A percentile compares a stretch with the other conserved stretches of the same genome.
Conservation (phyloP, 169 alveolate genomes). For the Miamiensis avidus region DNA sequence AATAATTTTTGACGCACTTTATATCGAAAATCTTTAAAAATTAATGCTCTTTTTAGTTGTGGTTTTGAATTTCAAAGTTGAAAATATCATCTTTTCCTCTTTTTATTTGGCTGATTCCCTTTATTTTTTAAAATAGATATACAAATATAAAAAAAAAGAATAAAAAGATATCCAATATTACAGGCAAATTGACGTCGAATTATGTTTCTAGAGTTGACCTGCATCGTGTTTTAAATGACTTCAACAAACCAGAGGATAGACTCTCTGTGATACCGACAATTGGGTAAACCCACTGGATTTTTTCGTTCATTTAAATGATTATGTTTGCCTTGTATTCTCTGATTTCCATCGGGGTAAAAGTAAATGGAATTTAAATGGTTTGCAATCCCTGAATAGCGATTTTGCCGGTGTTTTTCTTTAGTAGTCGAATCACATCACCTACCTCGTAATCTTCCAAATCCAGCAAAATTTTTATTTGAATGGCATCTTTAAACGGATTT, state of each 20-base stretch:
- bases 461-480: conserved; percentile 14
- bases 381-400: conserved; percentile 71
- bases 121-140: too few relatives aligned
- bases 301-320: conserved; percentile 68
- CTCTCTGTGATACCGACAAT: conserved; percentile 80
- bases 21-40: conserved; percentile 21
- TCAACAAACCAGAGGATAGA: conserved; percentile 70
- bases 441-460: background rate
- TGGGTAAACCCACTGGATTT: conserved; percentile 82
- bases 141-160: too few relatives aligned
- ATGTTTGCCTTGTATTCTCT: conserved; percentile 72
- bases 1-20: conserved; percentile 26
- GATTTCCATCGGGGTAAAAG: conserved; percentile 75
- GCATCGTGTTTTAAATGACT: conserved; percentile 60
- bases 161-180: conserved; percentile 4
- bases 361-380: conserved; percentile 74
- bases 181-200: conserved; percentile 19
- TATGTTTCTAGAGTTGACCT: conserved; percentile 17
- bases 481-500: conserved; percentile 41
- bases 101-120: background rate
- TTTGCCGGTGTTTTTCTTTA: conserved; percentile 50
- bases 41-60: conserved; percentile 18
- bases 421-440: background rate
- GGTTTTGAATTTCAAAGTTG: conserved; percentile 23
- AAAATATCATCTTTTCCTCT: conserved; percentile 18